Percentiles rank a stretch among this genome's conserved stretches.
Conservation (phyloP, 371 early-diverging fungal species). For the Mortierella sp. region DNA sequence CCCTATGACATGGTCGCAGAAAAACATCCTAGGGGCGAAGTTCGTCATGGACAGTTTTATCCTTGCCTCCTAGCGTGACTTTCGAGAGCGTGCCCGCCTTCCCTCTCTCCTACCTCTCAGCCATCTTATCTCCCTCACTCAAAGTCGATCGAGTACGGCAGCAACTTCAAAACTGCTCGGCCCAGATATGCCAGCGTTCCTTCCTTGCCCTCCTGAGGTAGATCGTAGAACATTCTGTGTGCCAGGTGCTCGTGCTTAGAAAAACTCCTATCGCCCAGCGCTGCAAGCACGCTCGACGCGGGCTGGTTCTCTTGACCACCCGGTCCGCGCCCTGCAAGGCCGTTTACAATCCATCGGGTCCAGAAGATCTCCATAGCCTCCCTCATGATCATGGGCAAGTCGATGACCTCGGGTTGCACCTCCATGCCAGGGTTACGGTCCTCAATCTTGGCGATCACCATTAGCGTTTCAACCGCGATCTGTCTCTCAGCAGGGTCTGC, state of each 20-base stretch:
- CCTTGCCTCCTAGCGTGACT: no score
- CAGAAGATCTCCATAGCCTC: constrained; percentile 78
- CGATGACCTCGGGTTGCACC: constrained; percentile 63
- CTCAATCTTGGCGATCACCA: constrained; percentile 72
- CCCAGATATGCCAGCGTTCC: constrained; percentile 77
- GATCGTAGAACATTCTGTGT: constrained; percentile 80
- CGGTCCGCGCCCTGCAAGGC: constrained; percentile 38
- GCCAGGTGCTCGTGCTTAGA: constrained; percentile 74
- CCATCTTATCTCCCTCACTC: no score
- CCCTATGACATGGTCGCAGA: no score
- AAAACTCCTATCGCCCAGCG: constrained; percentile 54
- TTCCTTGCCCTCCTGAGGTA: constrained; percentile 74
- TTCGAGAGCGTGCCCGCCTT: no score
- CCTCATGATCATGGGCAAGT: constrained; percentile 70
- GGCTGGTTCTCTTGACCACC: neutral
- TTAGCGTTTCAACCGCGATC: constrained; percentile 78
- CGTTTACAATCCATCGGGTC: constrained; percentile 70
- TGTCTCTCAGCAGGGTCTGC: constrained; percentile 89
- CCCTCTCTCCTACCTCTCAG: no score
- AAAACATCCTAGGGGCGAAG: no score
- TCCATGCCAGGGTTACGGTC: constrained; percentile 72
- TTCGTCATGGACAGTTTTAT: no score
- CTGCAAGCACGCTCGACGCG: constrained; percentile 5
- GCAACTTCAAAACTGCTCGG: constrained; percentile 33
- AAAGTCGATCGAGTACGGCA: constrained; percentile 50